Evolutionary conservation across 306 rosid species (phyloP).

Genomic region (Quercus engelmannii): DNA sequence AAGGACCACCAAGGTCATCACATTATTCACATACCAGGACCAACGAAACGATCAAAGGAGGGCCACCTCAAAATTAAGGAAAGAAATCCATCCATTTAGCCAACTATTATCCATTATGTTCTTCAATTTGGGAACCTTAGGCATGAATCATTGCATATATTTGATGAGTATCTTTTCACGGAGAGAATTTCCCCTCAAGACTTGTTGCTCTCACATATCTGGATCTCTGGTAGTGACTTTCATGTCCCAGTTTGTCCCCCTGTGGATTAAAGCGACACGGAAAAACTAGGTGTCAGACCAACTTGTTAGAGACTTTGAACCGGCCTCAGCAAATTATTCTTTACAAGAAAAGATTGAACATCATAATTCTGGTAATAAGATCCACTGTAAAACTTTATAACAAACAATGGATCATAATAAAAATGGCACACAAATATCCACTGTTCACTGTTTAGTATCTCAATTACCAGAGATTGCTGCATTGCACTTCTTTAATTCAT

Average conservation of each 20-base stretch:
- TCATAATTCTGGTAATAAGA: background rate
- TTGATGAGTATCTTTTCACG: constrained; percentile 28
- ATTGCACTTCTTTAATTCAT: background rate
- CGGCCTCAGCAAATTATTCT: background rate
- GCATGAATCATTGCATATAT: constrained; percentile 17
- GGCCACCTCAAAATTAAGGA: constrained; percentile 29
- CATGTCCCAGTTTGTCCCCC: constrained; percentile 5
- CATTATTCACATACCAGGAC: background rate
- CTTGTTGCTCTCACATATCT: constrained; percentile 32
- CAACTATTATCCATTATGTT: constrained; percentile 13
- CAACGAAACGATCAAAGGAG: constrained; percentile 21
- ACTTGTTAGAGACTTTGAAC: background rate
- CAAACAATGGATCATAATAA: constrained; percentile 23
- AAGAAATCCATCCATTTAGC: constrained; percentile 15
- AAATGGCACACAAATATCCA: background rate
- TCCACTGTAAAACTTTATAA: constrained; percentile 18
- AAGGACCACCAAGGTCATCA: background rate
- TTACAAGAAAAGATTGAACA: background rate
- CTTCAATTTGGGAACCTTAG: background rate
- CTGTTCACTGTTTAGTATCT: background rate
- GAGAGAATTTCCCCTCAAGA: constrained; percentile 13
- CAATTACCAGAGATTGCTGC: background rate
- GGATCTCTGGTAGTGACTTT: background rate
- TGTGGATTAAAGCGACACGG: background rate
- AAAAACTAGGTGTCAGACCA: background rate